Evolutionary conservation across 805 yeast genomes (phyloP).

Genomic region (Yarrowia bubula): DNA sequence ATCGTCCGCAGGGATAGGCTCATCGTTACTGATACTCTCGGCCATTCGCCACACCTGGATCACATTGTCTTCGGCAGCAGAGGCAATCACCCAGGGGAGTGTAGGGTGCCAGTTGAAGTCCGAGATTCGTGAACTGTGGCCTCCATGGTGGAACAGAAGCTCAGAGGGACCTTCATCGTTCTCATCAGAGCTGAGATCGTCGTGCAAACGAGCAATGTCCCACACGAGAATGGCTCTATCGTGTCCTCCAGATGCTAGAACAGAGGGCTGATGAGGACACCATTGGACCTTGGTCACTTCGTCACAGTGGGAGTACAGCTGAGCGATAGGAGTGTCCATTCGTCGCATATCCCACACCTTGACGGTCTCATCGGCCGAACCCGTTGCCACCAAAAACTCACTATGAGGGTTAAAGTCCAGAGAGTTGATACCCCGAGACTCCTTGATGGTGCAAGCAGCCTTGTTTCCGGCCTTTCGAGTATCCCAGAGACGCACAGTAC

Average conservation of each 20-base stretch:
- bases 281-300: constrained; percentile 58
- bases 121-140: constrained; percentile 69
- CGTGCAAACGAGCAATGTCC: constrained; percentile 62
- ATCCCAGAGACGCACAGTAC: constrained; percentile 60
- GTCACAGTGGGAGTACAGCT: constrained; percentile 63
- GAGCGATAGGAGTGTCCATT: constrained; percentile 56
- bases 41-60: constrained; percentile 76
- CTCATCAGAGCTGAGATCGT: constrained; percentile 54
- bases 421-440: constrained; percentile 62
- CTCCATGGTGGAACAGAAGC: constrained; percentile 77
- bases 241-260: constrained; percentile 56
- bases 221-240: constrained; percentile 73
- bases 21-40: constrained; percentile 40
- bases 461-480: constrained; percentile 47
- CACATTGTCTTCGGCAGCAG: constrained; percentile 73
- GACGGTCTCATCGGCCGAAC: constrained; percentile 72
- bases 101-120: constrained; percentile 68
- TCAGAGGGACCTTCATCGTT: constrained; percentile 71
- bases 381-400: constrained; percentile 62
- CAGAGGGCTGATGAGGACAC: constrained; percentile 49
- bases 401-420: constrained; percentile 63
- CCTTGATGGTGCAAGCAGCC: constrained; percentile 42
- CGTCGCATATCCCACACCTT: constrained; percentile 74
- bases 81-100: constrained; percentile 56
- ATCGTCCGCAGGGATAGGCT: constrained; percentile 42